Evolutionary conservation across 108 stramenopile species (phyloP), one percentile per base, ranked within the genome.

Genomic region (Stephanodiscus triporus): DNA sequence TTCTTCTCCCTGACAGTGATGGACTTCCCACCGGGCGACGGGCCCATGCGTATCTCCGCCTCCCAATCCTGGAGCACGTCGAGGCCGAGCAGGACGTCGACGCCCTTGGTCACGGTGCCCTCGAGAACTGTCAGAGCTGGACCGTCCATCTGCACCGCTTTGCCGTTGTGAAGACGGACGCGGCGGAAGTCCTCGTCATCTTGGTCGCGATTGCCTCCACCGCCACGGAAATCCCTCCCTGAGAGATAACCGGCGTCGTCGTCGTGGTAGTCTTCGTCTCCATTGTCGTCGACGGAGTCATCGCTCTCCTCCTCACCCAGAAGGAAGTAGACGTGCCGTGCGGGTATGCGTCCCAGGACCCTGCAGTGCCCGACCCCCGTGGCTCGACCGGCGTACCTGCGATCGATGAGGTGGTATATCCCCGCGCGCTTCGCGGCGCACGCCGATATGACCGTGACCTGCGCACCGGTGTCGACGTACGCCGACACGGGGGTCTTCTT

Each of bases 391-490:
- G 76, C 84, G 65, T 89, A 89, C 40, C 88, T 68, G 23, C 84
- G 77, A 85, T 89, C 88, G 70, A 89, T 75, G 23, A 85, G 49
- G 42, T 85, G 86, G 24, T 80, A 59, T 19, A 89, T 69, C 37
- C 86, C 86, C 20, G 81, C 78, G 20, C 77, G 51, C 29, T 62
- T 56, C 50, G 85, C 86, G 0, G 81, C 84, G 0, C 80, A 60
- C n/a, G 56, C 75, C n/a, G 76, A 81, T 50, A 89, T 85, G 55
- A 87, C 86, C 5, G 88, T 85, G 11, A 85, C 85, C 73, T 87
- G 81, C 47, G 88, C 88, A 24, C 86, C 88, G 42, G 88, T 89
- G 66, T 89, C 88, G 19, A 85, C 68, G 74, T 78, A 87, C 59
- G 88, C 82, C 0, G 74, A 67, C 17, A 88, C 63, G 37, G 85